Evolutionary conservation across 2,329 filamentous ascomycete species (phyloP).

Genomic region (Monilinia aucupariae): DNA sequence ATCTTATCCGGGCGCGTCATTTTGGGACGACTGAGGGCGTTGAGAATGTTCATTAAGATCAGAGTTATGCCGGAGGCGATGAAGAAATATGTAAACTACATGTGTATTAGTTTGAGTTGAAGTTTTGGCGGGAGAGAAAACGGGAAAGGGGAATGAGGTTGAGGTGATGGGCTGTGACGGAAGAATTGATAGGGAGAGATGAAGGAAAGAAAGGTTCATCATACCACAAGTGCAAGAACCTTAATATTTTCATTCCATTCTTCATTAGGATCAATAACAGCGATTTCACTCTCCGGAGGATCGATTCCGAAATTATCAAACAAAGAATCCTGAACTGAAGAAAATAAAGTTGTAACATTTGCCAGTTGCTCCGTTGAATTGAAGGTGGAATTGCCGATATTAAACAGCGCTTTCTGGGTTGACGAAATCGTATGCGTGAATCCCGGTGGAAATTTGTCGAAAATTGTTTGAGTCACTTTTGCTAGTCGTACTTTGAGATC

Average conservation of each 20-base stretch:
- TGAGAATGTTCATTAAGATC: slow-evolving; percentile 25
- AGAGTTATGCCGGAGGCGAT: slow-evolving; percentile 24
- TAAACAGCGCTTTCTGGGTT: not conserved
- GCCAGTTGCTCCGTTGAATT: slow-evolving; percentile 2
- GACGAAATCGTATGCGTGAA: slow-evolving; percentile 13
- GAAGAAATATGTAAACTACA: slow-evolving; percentile 29
- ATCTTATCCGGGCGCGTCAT: slow-evolving; percentile 9
- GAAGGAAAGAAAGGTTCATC: not conserved
- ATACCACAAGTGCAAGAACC: slow-evolving; percentile 23
- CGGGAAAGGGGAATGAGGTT: not conserved
- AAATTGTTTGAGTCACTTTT: slow-evolving; percentile 19
- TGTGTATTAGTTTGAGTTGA: not conserved
- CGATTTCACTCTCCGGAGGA: not conserved
- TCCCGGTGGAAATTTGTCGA: slow-evolving; percentile 16
- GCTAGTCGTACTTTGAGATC: not conserved
- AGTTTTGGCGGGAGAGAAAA: not conserved
- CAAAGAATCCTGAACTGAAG: slow-evolving; percentile 23
- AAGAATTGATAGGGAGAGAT: not conserved
- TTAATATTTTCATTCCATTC: slow-evolving; percentile 21
- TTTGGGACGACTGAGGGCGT: slow-evolving; percentile 17
- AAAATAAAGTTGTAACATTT: slow-evolving; percentile 10
- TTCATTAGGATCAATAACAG: slow-evolving; percentile 19
- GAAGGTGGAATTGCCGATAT: not conserved
- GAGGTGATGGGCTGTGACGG: not conserved
- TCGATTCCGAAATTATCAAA: slow-evolving; percentile 23